Percentiles rank a stretch among this genome's conserved stretches.
These are phyloP conservation scores for Perkinsus marinus DNA, from an alignment of 169 alveolate genomes.

Conservation along the genomic window DNA sequence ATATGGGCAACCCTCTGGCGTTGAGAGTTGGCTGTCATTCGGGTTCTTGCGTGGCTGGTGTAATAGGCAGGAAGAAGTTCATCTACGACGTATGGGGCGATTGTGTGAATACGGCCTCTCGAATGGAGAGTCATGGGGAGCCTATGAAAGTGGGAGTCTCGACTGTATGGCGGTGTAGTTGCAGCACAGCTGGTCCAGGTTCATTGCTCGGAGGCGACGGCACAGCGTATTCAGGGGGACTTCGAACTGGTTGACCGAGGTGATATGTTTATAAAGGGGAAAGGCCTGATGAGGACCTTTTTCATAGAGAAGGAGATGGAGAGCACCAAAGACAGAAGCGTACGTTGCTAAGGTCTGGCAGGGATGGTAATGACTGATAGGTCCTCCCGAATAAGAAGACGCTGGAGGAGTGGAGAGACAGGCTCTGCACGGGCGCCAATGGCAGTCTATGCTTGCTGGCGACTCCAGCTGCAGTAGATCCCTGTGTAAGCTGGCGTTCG, in stretches of 20 bases:
- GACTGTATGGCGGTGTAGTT: background rate
- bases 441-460: background rate
- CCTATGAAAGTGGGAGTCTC: background rate
- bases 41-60: slow-evolving; percentile 8
- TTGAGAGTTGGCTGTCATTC: background rate
- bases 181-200: background rate
- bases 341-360: background rate
- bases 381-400: background rate
- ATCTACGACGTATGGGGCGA: slow-evolving; percentile 7
- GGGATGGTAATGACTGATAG: background rate
- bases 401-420: background rate
- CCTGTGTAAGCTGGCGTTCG: background rate
- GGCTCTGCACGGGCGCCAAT: background rate
- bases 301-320: background rate
- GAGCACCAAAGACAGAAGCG: background rate
- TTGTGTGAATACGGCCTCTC: background rate
- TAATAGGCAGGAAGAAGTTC: slow-evolving; percentile 1
- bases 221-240: background rate
- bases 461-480: background rate
- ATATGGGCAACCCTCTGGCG: background rate
- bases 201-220: background rate
- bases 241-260: slow-evolving; percentile 1
- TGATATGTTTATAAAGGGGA: background rate
- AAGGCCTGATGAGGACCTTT: slow-evolving; percentile 3
- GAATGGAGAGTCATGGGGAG: slow-evolving; percentile 8